Percentiles rank a stretch among this genome's conserved stretches.
phyloP scores from a whole-genome alignment of 2,329 filamentous ascomycete species.

The Colletotrichum melonis region DNA sequence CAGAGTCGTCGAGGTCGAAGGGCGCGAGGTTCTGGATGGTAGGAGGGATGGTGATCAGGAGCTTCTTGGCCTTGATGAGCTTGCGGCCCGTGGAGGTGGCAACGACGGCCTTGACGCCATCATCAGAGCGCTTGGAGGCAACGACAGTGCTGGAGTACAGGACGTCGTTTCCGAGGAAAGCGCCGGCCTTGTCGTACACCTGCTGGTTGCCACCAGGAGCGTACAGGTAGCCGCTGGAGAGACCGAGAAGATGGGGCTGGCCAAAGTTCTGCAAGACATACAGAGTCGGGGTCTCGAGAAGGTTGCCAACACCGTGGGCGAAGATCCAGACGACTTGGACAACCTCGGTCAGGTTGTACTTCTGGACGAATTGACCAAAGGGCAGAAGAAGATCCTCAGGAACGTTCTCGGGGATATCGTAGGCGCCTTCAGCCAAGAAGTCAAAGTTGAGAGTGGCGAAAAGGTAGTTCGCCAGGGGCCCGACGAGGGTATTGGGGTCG shows the following conservation, averaged over 20 bases:
- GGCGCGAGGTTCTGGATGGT: slow-evolving; percentile 38
- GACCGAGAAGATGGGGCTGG: slow-evolving; percentile 38
- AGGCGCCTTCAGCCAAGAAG: slow-evolving; percentile 38
- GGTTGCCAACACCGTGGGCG: slow-evolving; percentile 52
- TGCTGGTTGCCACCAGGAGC: slow-evolving; percentile 39
- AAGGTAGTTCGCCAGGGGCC: slow-evolving; percentile 15
- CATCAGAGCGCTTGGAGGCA: slow-evolving; percentile 36
- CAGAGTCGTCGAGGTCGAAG: slow-evolving; percentile 41
- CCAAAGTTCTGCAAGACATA: slow-evolving; percentile 52
- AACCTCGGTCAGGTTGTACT: slow-evolving; percentile 26
- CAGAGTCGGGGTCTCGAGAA: slow-evolving; percentile 50
- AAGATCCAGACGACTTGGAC: slow-evolving; percentile 44
- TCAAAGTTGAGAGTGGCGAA: slow-evolving; percentile 25
- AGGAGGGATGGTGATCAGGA: slow-evolving; percentile 43
- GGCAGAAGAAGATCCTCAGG: slow-evolving; percentile 46
- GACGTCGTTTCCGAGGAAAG: slow-evolving; percentile 42
- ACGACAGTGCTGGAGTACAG: slow-evolving; percentile 42
- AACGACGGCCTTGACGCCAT: slow-evolving; percentile 40
- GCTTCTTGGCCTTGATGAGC: slow-evolving; percentile 46
- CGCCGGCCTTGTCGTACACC: slow-evolving; percentile 43
- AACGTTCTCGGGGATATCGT: slow-evolving; percentile 48
- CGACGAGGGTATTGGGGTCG: slow-evolving; percentile 21
- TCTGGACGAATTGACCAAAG: slow-evolving; percentile 30
- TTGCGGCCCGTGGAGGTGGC: slow-evolving; percentile 40
- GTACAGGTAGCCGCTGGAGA: slow-evolving; percentile 50